phyloP scores from a whole-genome alignment of 352 stramenopile genomes.

The Globisporangium cederbergense region DNA sequence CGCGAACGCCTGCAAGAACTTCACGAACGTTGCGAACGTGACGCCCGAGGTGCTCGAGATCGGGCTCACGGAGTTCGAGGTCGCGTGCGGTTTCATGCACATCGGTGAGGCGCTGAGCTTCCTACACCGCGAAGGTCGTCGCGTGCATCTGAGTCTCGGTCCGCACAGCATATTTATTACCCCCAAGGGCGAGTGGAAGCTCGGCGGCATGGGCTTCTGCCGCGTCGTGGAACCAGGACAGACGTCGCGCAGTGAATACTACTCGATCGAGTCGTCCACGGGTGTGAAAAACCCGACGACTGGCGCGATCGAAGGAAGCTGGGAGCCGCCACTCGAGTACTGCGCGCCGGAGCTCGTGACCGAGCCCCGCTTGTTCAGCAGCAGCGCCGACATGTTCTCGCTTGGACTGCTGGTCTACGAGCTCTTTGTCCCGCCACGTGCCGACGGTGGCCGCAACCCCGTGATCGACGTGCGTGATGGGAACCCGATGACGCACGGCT shows the following conservation, averaged over 20 bases:
- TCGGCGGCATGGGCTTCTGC: constrained; percentile 89
- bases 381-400: constrained; percentile 84
- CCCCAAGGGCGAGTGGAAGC: constrained; percentile 90
- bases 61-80: constrained; percentile 84
- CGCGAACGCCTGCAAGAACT: constrained; percentile 89
- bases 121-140: constrained; percentile 84
- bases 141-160: constrained; percentile 82
- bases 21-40: constrained; percentile 82
- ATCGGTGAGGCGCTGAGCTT: constrained; percentile 89
- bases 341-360: constrained; percentile 82
- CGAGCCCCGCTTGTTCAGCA: constrained; percentile 76
- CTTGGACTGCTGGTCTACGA: constrained; percentile 83
- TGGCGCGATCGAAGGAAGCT: constrained; percentile 57
- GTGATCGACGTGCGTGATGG: constrained; percentile 81
- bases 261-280: constrained; percentile 52
- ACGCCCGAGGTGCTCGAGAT: constrained; percentile 87
- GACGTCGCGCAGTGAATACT: constrained; percentile 84
- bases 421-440: constrained; percentile 74
- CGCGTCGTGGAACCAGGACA: constrained; percentile 78
- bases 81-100: constrained; percentile 86
- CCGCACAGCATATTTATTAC: constrained; percentile 91
- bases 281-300: constrained; percentile 50
- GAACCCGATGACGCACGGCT: constrained; percentile 87
- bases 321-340: constrained; percentile 84
- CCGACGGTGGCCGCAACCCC: constrained; percentile 75